Percentiles rank a stretch among this genome's conserved stretches.
phyloP scores from a whole-genome alignment of 1,284 basidiomycete species.

The Puccinia novopanici region DNA sequence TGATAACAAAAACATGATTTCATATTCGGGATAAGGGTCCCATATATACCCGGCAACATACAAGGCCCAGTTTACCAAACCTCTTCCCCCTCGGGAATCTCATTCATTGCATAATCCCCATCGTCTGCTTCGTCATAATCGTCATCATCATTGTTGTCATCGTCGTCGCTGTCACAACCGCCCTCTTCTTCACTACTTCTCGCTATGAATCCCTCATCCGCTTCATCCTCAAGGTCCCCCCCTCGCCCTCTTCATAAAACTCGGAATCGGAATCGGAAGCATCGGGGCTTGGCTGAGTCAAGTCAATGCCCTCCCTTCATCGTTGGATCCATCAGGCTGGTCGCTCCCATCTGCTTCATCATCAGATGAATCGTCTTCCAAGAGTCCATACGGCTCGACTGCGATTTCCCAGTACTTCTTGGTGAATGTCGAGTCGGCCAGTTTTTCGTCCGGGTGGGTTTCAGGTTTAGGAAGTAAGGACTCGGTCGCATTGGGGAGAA shows the following conservation, averaged over 20 bases:
- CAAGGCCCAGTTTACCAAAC: not conserved
- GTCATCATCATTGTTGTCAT: constrained; percentile 1
- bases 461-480: constrained; percentile 31
- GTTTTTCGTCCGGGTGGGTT: constrained; percentile 15
- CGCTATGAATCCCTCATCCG: not conserved
- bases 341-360: not conserved
- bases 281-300: constrained; percentile 8
- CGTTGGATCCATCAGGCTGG: not conserved
- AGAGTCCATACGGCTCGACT: constrained; percentile 32
- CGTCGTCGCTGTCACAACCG: not conserved
- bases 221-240: no score
- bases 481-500: constrained; percentile 37
- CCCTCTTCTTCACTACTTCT: constrained; percentile 1
- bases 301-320: constrained; percentile 14
- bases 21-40: no score
- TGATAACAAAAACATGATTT: no score
- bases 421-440: constrained; percentile 30
- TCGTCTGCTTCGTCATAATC: constrained; percentile 11
- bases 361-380: no score
- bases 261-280: not conserved
- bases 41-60: no score
- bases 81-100: not conserved
- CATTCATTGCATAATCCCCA: constrained; percentile 1
- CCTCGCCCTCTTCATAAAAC: not conserved
- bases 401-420: constrained; percentile 17